A percentile compares a stretch with the other conserved stretches of the same genome.
Evolutionary conservation across 805 yeast genomes (phyloP).

Genomic region (Ogataea salicorniae): DNA sequence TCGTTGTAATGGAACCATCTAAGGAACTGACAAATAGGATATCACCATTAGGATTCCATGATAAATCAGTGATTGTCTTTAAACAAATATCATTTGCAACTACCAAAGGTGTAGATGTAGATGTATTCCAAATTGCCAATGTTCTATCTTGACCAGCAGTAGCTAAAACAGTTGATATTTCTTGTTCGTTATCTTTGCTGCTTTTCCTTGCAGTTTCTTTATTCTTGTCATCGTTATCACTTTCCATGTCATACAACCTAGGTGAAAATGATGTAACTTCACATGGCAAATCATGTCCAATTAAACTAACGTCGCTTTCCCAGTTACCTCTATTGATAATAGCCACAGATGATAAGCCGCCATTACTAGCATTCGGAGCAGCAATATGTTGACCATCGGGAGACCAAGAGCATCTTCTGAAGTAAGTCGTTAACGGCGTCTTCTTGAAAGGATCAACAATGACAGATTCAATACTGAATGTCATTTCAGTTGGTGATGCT

Average conservation of each 20-base stretch:
- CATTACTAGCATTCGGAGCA: constrained; percentile 80
- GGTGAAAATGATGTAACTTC: constrained; percentile 79
- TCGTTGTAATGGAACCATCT: constrained; percentile 75
- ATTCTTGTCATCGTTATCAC: background rate
- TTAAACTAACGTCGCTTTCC: constrained; percentile 68
- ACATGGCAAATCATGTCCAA: constrained; percentile 83
- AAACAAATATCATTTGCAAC: constrained; percentile 71
- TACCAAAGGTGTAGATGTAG: constrained; percentile 67
- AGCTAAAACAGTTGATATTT: constrained; percentile 68
- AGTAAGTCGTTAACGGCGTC: constrained; percentile 90
- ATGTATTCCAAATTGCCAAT: constrained; percentile 83
- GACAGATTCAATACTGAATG: constrained; percentile 81
- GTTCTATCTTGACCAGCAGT: constrained; percentile 94
- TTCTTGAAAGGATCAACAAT: constrained; percentile 80
- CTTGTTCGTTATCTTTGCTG: constrained; percentile 20
- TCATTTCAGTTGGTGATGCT: constrained; percentile 57
- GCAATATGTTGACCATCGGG: constrained; percentile 88
- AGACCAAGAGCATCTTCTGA: constrained; percentile 81
- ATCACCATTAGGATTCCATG: constrained; percentile 83
- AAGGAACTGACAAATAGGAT: constrained; percentile 70
- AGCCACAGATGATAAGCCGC: constrained; percentile 71
- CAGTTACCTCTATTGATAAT: constrained; percentile 73
- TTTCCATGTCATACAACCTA: constrained; percentile 42
- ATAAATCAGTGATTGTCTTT: constrained; percentile 80
- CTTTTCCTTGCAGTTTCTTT: background rate